Base-by-base conservation (phyloP, 2,329 filamentous ascomycete genomes). In the Aaosphaeria arxii region DNA sequence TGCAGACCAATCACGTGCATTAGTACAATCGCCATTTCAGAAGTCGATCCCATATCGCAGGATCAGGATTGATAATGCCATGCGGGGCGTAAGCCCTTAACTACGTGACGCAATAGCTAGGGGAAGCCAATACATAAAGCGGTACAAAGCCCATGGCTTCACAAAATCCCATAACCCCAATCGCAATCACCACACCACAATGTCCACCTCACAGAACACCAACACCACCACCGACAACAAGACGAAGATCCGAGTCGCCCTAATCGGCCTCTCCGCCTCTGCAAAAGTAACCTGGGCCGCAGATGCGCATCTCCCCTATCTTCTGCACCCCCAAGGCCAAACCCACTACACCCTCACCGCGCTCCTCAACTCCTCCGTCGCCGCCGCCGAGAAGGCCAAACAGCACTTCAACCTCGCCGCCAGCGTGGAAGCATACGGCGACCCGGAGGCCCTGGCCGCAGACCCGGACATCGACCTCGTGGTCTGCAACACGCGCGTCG, bases 191-290 rank as follows among this genome's bases (percentile, higher is more conserved):
- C 17, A 24, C 17, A 24, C 17, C 17, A 24, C 17, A 24, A 24
- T 24, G 17, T 24, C 17, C 17, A 24, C 17, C 17, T 24, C 17
- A 24, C 17, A 24, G 17, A 24, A 24, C 17, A 24, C 17, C 17
- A 36, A 36, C 33, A 36, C 33, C 33, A 36, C 6, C 40, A 7
- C 11, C 24, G 31, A 41, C 49, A 50, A 36, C 44, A 77, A 80
- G 75, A 59, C 77, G 35, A 77, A 74, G 7, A 81, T 83, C 49
- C 77, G 79, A 45, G 66, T 80, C 11, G 83, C 76, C 30, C 71
- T 85, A n/a, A 72, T 84, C 49, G 83, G 82, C 41, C 78, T 85
- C 45, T 83, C 79, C 1, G 68, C 77, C 46, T 71, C 72, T 1
- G 76, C 78, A 43, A 71, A 40, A 40, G 17, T 24, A 28, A 11